A percentile compares a stretch with the other conserved stretches of the same genome.
Evolutionary conservation across 1,139 yeast species (phyloP).

Genomic region (Suhomyces ambrosiae): DNA sequence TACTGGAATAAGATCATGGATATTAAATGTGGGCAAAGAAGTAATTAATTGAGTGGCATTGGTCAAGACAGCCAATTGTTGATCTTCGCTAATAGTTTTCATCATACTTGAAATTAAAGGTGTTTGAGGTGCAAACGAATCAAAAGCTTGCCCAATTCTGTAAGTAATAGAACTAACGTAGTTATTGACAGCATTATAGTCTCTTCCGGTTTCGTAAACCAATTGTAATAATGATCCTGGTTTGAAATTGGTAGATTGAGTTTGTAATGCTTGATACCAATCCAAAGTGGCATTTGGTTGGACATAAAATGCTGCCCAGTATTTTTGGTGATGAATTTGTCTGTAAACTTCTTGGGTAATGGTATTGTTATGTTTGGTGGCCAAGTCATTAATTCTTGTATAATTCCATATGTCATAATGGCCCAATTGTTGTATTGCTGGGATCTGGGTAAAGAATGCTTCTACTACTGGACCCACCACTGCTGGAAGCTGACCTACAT

Average conservation of each 20-base stretch:
- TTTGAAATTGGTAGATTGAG: conserved; percentile 19
- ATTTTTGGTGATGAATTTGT: conserved; percentile 34
- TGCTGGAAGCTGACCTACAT: conserved; percentile 26
- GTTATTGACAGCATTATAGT: conserved; percentile 32
- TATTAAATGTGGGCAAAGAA: conserved; percentile 25
- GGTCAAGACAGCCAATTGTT: conserved; percentile 19
- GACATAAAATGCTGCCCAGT: conserved; percentile 35
- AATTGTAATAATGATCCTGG: conserved; percentile 25
- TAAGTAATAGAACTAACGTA: conserved; percentile 23
- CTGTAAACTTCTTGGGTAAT: conserved; percentile 31
- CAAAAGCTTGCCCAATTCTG: conserved; percentile 18
- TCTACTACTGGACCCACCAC: conserved; percentile 28
- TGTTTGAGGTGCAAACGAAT: conserved; percentile 21
- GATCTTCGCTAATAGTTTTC: conserved; percentile 21
- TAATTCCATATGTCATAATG: conserved; percentile 27
- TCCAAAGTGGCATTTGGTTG: conserved; percentile 29
- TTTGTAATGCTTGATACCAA: conserved; percentile 22
- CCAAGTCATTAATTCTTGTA: conserved; percentile 21
- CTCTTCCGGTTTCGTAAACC: conserved; percentile 37
- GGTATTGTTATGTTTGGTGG: conserved; percentile 23
- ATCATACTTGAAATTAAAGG: conserved; percentile 25
- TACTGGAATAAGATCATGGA: conserved; percentile 26
- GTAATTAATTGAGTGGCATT: conserved; percentile 30
- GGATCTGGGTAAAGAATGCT: conserved; percentile 26
- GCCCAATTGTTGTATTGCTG: conserved; percentile 26